Percentiles rank a stretch among this genome's conserved stretches.
phyloP scores from a whole-genome alignment of 2,329 filamentous ascomycete genomes.

The Dendrostoma leiphaemia region DNA sequence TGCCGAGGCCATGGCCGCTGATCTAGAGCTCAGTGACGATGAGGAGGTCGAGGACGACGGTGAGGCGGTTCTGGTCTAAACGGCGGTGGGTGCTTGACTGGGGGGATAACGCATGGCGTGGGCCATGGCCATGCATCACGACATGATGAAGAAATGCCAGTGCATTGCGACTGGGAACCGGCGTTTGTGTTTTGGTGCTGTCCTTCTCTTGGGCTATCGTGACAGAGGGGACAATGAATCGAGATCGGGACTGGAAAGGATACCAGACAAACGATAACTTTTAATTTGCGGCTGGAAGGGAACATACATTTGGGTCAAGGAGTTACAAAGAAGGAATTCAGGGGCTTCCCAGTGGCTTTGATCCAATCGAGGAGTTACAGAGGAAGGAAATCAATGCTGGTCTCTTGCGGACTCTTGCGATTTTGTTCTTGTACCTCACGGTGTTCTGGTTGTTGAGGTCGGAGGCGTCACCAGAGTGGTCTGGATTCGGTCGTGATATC shows the following conservation, averaged over 20 bases:
- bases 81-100: neutral
- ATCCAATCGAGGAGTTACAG: no score
- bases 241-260: neutral
- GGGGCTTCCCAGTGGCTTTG: no score
- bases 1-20: constrained; percentile 49
- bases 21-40: constrained; percentile 62
- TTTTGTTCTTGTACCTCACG: neutral
- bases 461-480: neutral
- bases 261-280: neutral
- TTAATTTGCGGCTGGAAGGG: no score
- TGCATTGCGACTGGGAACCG: neutral
- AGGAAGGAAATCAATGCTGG: no score
- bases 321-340: neutral
- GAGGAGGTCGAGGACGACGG: constrained; percentile 45
- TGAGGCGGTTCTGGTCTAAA: constrained; percentile 51
- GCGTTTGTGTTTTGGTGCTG: neutral
- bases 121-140: neutral
- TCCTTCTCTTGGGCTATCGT: neutral
- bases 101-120: neutral
- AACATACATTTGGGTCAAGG: no score
- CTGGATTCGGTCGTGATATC: neutral
- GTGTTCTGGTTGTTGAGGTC: neutral
- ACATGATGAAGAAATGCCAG: neutral
- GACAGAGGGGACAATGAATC: neutral
- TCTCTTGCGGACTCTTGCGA: no score